Evolutionary conservation across 73 alveolate species (phyloP), one percentile per base, ranked within the genome.

Genomic region (Diophrys appendiculata): DNA sequence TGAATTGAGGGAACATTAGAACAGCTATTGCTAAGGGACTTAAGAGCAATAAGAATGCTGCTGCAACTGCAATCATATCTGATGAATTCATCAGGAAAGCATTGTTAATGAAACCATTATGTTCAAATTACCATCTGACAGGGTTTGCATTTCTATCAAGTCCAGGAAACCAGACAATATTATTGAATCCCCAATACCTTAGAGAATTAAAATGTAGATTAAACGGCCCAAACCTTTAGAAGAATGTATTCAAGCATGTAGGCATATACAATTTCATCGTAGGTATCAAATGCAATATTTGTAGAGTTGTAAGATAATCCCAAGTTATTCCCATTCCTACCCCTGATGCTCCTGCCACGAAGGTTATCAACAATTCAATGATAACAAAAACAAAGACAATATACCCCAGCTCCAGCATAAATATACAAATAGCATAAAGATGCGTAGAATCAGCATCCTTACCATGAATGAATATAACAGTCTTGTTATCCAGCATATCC

Each of bases 251-350:
- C 30, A 70, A 33, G 18, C 65, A 64, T 1, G 78, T 70, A 1
- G 78, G 78, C 78, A 70, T 29, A 34, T 75, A 75, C 35, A 75
- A 43, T 25, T 75, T 54, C 30, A 30, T 67, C 32, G 56, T 68
- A 0, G 83, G 83, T 25, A 75, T 33, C 68, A 75, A 30, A 75
- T 75, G 72, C 33, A 29, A 33, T 26, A 75, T 53, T 25, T 75
- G 83, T 65, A 75, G 30, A 2, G 67, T 54, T 25, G 83, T 32
- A n/a, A 53, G n/a, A 8, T 55, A 29, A 28, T 75, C 83, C 13
- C 54, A 29, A 18, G 30, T 29, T 1, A 26, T 22, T 1, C 75
- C 75, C 27, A 75, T 2, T 0, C 13, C 65, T 31, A 33, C 54
- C n/a, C 83, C 78, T 29, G 34, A 5, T 13, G 34, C 26, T 29